These are phyloP conservation scores for Scutellaria galericulata DNA, from an alignment of 257 asterid genomes.

Conservation along the genomic window DNA sequence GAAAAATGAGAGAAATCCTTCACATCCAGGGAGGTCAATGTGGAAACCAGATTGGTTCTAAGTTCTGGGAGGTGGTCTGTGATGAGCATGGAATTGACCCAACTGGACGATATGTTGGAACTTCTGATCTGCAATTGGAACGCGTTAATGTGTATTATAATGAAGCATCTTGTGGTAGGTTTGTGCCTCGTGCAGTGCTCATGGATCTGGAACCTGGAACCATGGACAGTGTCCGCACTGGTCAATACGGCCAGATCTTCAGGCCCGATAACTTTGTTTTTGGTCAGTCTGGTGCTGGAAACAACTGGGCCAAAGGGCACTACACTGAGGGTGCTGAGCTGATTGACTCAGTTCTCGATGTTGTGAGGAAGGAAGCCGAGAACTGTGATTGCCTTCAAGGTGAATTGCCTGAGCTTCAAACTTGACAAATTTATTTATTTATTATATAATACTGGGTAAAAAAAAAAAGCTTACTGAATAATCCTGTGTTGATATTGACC, in stretches of 20 bases:
- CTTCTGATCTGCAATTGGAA: conserved; percentile 87
- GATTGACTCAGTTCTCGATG: conserved; percentile 85
- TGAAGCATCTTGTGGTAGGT: conserved; percentile 91
- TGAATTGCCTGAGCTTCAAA: conserved; percentile 31
- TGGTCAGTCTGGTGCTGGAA: conserved; percentile 91
- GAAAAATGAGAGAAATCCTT: conserved; percentile 90
- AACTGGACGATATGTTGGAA: conserved; percentile 79
- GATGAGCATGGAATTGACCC: conserved; percentile 92
- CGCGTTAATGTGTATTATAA: conserved; percentile 88
- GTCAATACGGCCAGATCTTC: conserved; percentile 84
- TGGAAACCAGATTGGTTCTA: conserved; percentile 91
- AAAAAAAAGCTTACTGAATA: not conserved
- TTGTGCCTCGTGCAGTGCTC: conserved; percentile 93
- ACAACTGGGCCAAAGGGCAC: conserved; percentile 89
- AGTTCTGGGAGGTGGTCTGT: conserved; percentile 93
- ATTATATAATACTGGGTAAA: too few species aligned
- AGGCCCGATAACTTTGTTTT: conserved; percentile 87
- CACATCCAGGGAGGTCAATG: conserved; percentile 91
- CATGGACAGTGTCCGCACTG: conserved; percentile 92
- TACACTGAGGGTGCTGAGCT: conserved; percentile 92
- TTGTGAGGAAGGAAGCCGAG: conserved; percentile 85
- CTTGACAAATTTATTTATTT: not conserved
- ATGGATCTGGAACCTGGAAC: conserved; percentile 98
- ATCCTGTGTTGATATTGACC: conserved; percentile 11
- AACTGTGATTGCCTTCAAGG: conserved; percentile 93